phyloP scores from a whole-genome alignment of 1,284 basidiomycete genomes.

The Psilocybe mexicana region DNA sequence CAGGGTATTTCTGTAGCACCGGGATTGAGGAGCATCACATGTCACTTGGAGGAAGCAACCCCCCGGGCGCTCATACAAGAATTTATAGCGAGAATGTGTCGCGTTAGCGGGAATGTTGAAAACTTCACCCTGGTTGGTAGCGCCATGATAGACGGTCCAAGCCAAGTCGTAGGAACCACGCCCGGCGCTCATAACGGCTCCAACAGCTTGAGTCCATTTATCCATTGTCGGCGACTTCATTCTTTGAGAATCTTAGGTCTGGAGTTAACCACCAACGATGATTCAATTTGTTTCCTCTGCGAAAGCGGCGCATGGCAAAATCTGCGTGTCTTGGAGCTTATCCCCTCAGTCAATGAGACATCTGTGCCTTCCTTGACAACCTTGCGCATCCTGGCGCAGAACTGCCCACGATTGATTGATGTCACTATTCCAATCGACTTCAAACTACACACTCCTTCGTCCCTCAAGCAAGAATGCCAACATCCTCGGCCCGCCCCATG shows the following conservation, averaged over 20 bases:
- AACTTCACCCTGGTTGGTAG: too few relatives aligned
- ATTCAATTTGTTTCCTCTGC: conserved; percentile 7
- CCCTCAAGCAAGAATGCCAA: neutral
- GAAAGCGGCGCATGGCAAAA: conserved; percentile 8
- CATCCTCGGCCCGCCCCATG: neutral
- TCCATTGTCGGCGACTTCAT: conserved; percentile 1
- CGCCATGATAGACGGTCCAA: too few relatives aligned
- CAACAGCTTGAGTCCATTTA: neutral
- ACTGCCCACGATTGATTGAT: conserved; percentile 6
- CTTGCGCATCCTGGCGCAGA: conserved; percentile 5
- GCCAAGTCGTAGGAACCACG: too few relatives aligned
- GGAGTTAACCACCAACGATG: neutral
- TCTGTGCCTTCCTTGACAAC: conserved; percentile 9
- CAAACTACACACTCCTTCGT: neutral
- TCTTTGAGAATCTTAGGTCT: neutral
- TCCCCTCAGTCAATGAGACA: neutral
- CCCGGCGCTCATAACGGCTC: too few relatives aligned
- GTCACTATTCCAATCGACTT: conserved; percentile 10
- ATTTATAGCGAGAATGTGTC: too few relatives aligned
- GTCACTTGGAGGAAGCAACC: neutral
- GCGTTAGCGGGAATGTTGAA: too few relatives aligned
- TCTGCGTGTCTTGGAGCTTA: conserved; percentile 4
- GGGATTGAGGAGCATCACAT: neutral
- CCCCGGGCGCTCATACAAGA: too few relatives aligned
- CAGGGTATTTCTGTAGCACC: neutral